A percentile compares a stretch with the other conserved stretches of the same genome.
phyloP scores from a whole-genome alignment of 2,329 filamentous ascomycete genomes.

The Lasiodiplodia gonubiensis region DNA sequence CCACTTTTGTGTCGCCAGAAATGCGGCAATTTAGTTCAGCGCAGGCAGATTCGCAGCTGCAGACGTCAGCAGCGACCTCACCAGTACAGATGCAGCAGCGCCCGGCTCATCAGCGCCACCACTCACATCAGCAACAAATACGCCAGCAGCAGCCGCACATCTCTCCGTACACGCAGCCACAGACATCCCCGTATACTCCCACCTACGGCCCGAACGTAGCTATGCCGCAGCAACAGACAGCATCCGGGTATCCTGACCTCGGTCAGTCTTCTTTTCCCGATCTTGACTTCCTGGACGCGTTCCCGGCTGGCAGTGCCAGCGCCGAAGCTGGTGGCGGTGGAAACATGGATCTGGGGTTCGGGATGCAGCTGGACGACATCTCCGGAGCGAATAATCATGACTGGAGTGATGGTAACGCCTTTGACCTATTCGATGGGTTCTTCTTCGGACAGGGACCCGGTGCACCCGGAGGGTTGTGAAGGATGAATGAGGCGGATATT shows the following conservation, averaged over 20 bases:
- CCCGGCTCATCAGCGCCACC: constrained; percentile 27
- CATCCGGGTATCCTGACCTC: constrained; percentile 36
- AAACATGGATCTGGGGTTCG: constrained; percentile 68
- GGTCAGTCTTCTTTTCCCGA: constrained; percentile 49
- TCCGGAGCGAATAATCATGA: constrained; percentile 60
- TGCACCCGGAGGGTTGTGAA: constrained; percentile 26
- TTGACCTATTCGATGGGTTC: constrained; percentile 70
- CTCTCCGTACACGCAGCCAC: constrained; percentile 36
- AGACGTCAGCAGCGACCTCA: background rate
- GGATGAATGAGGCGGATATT: background rate
- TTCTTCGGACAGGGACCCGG: constrained; percentile 64
- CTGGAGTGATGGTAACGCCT: constrained; percentile 52
- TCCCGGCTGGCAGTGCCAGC: constrained; percentile 39
- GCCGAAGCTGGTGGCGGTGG: constrained; percentile 28
- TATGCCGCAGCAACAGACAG: constrained; percentile 27
- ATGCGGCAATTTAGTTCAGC: constrained; percentile 16
- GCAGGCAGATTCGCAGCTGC: constrained; percentile 16
- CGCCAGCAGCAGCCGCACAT: constrained; percentile 34
- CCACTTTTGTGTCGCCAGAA: constrained; percentile 2
- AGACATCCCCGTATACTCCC: constrained; percentile 32
- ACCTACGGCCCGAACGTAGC: constrained; percentile 2
- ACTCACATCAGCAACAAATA: constrained; percentile 26
- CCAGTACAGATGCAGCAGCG: constrained; percentile 14
- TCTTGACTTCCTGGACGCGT: constrained; percentile 62
- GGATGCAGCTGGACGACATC: constrained; percentile 45